Evolutionary conservation across 140 eudicot genomes (phyloP).

Genomic region (Erigeron philadelphicus): DNA sequence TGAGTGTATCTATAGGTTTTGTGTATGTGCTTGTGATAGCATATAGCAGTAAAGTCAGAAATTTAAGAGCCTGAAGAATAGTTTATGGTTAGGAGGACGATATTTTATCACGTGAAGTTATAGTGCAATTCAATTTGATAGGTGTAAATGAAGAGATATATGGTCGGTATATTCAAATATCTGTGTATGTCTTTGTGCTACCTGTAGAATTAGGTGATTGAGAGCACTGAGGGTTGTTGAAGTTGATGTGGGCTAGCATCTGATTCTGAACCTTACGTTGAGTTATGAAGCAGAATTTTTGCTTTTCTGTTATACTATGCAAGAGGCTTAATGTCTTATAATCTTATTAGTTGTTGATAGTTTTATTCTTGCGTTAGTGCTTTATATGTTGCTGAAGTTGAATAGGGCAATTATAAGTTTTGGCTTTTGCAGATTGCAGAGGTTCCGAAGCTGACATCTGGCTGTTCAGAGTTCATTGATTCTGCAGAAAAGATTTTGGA

Average conservation of each 20-base stretch:
- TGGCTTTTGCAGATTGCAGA: slow-evolving; percentile 65
- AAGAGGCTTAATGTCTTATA: neutral
- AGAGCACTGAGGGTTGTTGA: slow-evolving; percentile 1
- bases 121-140: neutral
- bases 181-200: slow-evolving; percentile 6
- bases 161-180: slow-evolving; percentile 1
- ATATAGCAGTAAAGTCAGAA: neutral
- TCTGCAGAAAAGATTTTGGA: slow-evolving; percentile 86
- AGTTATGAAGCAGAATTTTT: slow-evolving; percentile 12
- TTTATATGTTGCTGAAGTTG: slow-evolving; percentile 12
- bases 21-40: neutral
- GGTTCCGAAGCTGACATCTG: slow-evolving; percentile 89
- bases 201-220: slow-evolving; percentile 6
- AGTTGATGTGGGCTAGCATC: neutral
- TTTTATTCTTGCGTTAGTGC: slow-evolving; percentile 5
- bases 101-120: neutral
- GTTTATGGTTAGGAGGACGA: neutral
- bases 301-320: slow-evolving; percentile 18
- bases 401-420: slow-evolving; percentile 8
- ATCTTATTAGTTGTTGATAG: neutral
- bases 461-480: slow-evolving; percentile 84
- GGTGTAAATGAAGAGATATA: slow-evolving; percentile 2
- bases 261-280: neutral
- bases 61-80: neutral
- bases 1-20: neutral